A percentile compares a stretch with the other conserved stretches of the same genome.
Evolutionary conservation across 176 grass and related monocot species (phyloP).

Genomic region (Zea luxurians): DNA sequence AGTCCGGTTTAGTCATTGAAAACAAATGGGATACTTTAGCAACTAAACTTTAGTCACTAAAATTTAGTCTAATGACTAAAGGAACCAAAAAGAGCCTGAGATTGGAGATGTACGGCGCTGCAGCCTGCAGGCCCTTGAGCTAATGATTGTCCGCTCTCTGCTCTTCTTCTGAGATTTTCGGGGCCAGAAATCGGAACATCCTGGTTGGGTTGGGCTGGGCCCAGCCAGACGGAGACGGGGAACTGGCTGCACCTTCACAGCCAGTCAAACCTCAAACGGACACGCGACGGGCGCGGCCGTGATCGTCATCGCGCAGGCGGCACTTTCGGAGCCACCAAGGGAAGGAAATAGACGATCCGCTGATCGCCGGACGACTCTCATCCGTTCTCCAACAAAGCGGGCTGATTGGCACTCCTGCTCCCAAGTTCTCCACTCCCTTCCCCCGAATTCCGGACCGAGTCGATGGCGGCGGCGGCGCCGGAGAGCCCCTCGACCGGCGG

Average conservation of each 20-base stretch:
- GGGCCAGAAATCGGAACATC: too few relatives aligned
- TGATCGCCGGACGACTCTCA: background rate
- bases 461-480: background rate
- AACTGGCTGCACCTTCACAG: background rate
- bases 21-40: too few relatives aligned
- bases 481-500: constrained; percentile 8
- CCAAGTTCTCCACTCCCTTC: background rate
- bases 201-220: too few relatives aligned
- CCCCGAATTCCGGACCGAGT: background rate
- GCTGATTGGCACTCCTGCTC: background rate
- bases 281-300: constrained; percentile 1
- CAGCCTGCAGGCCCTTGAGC: too few relatives aligned
- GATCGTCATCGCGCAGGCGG: background rate
- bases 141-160: background rate
- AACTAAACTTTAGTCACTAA: too few relatives aligned
- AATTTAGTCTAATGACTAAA: too few relatives aligned
- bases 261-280: background rate
- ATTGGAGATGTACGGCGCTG: too few relatives aligned
- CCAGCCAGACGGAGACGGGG: too few relatives aligned
- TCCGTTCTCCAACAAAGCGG: background rate
- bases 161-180: background rate
- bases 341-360: background rate
- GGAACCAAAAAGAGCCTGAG: too few relatives aligned
- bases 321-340: constrained; percentile 4
- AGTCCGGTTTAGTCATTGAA: too few relatives aligned